Conservation (phyloP, 768 basidiomycete genomes). For the Nidularia pulvinata region DNA sequence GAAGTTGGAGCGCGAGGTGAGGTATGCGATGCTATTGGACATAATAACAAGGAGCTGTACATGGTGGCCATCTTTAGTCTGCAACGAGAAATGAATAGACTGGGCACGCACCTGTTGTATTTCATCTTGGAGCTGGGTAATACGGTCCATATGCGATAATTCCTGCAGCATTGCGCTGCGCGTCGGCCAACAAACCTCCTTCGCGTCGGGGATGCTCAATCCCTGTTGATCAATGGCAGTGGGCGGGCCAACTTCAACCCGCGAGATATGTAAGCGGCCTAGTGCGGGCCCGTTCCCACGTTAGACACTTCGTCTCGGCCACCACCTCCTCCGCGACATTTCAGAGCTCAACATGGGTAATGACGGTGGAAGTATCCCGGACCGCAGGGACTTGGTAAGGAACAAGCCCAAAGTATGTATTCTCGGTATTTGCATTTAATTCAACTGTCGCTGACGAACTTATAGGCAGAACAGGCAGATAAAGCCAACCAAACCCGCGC, state of each 20-base stretch:
- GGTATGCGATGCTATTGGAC: conserved; percentile 80
- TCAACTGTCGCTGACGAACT: conserved; percentile 1
- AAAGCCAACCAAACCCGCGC: conserved; percentile 88
- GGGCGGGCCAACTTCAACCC: too few species aligned
- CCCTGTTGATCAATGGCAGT: too few species aligned
- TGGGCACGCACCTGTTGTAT: conserved; percentile 70
- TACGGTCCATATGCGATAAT: conserved; percentile 93
- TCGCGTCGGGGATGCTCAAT: too few species aligned
- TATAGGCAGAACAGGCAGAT: conserved; percentile 83
- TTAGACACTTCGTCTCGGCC: neutral
- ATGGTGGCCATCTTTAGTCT: neutral
- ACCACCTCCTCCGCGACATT: neutral
- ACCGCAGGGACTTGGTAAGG: conserved; percentile 76
- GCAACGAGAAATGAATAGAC: neutral
- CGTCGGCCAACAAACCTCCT: conserved; percentile 3
- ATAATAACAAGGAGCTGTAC: conserved; percentile 83
- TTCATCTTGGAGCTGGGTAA: conserved; percentile 94
- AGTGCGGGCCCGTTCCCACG: neutral
- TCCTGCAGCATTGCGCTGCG: conserved; percentile 89
- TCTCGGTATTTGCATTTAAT: neutral
- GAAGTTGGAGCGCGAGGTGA: conserved; percentile 77
- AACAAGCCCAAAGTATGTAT: conserved; percentile 64
- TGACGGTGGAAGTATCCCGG: conserved; percentile 89
- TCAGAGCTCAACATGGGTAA: conserved; percentile 61
- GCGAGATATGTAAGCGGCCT: too few species aligned